phyloP scores from a whole-genome alignment of 1,284 basidiomycete species.

The Cryptococcus amylolentus region DNA sequence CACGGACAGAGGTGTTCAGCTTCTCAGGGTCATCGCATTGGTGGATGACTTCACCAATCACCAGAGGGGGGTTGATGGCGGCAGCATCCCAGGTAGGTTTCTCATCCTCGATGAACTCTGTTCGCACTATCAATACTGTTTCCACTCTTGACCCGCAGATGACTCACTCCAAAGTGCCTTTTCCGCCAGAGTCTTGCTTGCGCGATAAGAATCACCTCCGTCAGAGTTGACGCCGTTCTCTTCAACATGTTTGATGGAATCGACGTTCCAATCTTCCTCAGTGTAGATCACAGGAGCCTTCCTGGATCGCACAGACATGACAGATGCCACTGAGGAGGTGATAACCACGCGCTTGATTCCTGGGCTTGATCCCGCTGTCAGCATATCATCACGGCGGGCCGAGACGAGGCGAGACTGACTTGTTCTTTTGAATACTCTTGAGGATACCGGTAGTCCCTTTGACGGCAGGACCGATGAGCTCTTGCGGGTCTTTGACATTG shows the following conservation, averaged over 20 bases:
- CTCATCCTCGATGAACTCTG: slow-evolving; percentile 58
- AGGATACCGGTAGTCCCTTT: slow-evolving; percentile 62
- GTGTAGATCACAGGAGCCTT: slow-evolving; percentile 24
- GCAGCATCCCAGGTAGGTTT: slow-evolving; percentile 59
- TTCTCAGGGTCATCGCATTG: slow-evolving; percentile 52
- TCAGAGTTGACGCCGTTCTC: slow-evolving; percentile 59
- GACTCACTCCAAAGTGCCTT: slow-evolving; percentile 48
- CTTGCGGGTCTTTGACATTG: slow-evolving; percentile 45
- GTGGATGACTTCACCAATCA: slow-evolving; percentile 56
- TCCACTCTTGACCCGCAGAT: not conserved
- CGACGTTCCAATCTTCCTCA: slow-evolving; percentile 64
- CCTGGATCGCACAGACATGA: slow-evolving; percentile 41
- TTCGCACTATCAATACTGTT: not conserved
- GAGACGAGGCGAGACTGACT: slow-evolving; percentile 42
- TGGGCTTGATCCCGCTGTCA: slow-evolving; percentile 29
- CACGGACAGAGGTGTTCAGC: slow-evolving; percentile 57
- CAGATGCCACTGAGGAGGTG: slow-evolving; percentile 60
- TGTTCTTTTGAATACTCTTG: slow-evolving; percentile 56
- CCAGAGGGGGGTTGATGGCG: slow-evolving; percentile 57
- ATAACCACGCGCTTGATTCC: slow-evolving; percentile 64
- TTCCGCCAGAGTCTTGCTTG: slow-evolving; percentile 66
- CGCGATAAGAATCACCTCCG: slow-evolving; percentile 42
- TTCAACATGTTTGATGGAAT: slow-evolving; percentile 56
- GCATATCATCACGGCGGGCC: not conserved
- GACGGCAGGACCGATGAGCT: slow-evolving; percentile 62